Base-by-base conservation (phyloP, 2,329 filamentous ascomycete species). In the Ophiostoma angusticollis region DNA sequence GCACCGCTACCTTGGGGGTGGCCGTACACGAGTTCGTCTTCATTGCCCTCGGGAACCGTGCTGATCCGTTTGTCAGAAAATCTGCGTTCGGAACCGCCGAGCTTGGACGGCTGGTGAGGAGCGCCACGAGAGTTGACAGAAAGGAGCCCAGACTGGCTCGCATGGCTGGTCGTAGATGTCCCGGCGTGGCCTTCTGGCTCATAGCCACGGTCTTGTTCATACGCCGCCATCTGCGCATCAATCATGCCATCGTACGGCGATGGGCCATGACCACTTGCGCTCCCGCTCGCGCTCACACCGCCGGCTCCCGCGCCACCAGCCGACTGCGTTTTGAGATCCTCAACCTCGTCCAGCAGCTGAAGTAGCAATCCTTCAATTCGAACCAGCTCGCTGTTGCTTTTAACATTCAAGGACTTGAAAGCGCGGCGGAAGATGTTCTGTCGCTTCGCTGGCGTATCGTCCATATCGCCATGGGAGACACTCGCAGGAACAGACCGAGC, bases 361-460 rank as follows among this genome's bases (percentile, higher is more conserved):
- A 91, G 83, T 24, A 98, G 72, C 81, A 91, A 89, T 44, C 84
- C 81, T 57, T 91, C 84, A 45, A 95, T 94, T 50, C 85, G 82
- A 47, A 78, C 75, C 37, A 95, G 72, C 50, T 98, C 91, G 51
- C 82, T 89, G 7, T 81, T 78, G 37, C 85, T 89, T 63, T 91
- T 93, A 54, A 81, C 73, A 50, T 85, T 85, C 35, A 98, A 67
- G 3, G 87, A 87, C 56, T 93, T 89, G 35, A 98, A 67, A n/a
- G 91, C 91, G 46, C 89, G 78, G 52, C 81, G 83, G 63, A 96
- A 91, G n/a, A 98, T 74, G 54, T 85, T 94, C 60, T 85, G 83
- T 55, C 85, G 86, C 72, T 95, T 95, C 31, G 72, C 68, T 17
- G 79, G 67, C 17, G 65, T 52, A 40, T 78, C 73, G 28, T 78